These are phyloP conservation scores for Ogataea neopini DNA, from an alignment of 805 yeast genomes.

Conservation along the genomic window DNA sequence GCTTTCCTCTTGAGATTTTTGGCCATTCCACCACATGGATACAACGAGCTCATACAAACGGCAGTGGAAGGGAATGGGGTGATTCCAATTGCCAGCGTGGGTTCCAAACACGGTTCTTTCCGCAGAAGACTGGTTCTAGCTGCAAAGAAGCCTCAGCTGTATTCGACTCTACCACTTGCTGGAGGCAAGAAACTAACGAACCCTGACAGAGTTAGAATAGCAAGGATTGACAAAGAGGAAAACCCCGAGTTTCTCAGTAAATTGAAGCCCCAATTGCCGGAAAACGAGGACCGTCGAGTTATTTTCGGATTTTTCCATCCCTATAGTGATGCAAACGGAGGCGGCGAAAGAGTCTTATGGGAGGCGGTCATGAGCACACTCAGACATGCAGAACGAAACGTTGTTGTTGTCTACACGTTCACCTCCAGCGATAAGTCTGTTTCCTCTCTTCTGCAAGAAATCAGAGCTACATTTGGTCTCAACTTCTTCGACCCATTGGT, in stretches of 20 bases:
- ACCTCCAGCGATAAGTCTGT: constrained; percentile 30
- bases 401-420: constrained; percentile 64
- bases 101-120: constrained; percentile 29
- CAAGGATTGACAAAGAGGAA: constrained; percentile 29
- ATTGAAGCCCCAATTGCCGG: constrained; percentile 29
- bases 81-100: constrained; percentile 24
- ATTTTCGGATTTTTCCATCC: constrained; percentile 94
- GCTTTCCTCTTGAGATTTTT: constrained; percentile 27
- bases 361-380: constrained; percentile 81
- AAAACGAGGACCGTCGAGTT: constrained; percentile 40
- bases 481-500: constrained; percentile 24
- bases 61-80: constrained; percentile 26
- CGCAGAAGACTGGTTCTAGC: constrained; percentile 37
- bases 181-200: constrained; percentile 10
- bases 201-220: constrained; percentile 25
- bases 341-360: constrained; percentile 97
- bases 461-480: constrained; percentile 31
- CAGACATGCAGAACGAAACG: constrained; percentile 43
- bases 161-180: constrained; percentile 36
- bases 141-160: constrained; percentile 31
- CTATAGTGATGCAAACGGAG: constrained; percentile 94
- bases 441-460: constrained; percentile 24
- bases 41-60: constrained; percentile 25
- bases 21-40: constrained; percentile 32
- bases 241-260: constrained; percentile 21